Percentiles rank a stretch among this genome's conserved stretches.
Conservation (phyloP, 2,329 filamentous ascomycete genomes). For the Purpureocillium takamizusanense region DNA sequence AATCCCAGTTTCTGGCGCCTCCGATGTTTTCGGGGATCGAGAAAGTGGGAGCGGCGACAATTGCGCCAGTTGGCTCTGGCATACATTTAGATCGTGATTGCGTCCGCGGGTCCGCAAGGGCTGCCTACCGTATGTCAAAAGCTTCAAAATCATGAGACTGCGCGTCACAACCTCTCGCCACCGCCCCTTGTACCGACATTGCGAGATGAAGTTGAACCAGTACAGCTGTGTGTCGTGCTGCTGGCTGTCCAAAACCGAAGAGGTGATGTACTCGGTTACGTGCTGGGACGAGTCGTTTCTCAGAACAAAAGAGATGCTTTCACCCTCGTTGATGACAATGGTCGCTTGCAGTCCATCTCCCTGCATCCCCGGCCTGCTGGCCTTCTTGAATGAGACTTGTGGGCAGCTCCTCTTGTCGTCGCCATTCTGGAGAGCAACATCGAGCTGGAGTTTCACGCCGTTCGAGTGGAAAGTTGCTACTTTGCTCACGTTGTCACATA, state of each 20-base stretch:
- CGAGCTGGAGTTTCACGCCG: constrained; percentile 53
- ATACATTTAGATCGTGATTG: too few relatives aligned
- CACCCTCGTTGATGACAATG: constrained; percentile 54
- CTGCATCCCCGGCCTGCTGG: constrained; percentile 38
- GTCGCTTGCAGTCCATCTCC: constrained; percentile 55
- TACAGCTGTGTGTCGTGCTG: constrained; percentile 63
- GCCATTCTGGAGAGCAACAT: constrained; percentile 56
- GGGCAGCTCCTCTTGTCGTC: constrained; percentile 34
- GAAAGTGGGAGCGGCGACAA: constrained; percentile 68
- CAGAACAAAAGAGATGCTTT: constrained; percentile 60
- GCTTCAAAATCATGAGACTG: constrained; percentile 65
- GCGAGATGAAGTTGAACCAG: constrained; percentile 66
- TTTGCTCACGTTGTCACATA: constrained; percentile 38
- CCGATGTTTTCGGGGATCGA: constrained; percentile 68
- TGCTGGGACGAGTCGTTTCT: constrained; percentile 52
- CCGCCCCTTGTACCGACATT: constrained; percentile 61
- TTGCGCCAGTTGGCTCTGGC: constrained; percentile 71
- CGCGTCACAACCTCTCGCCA: constrained; percentile 65
- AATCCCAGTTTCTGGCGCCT: constrained; percentile 60
- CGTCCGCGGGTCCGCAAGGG: too few relatives aligned
- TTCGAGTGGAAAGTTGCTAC: constrained; percentile 54
- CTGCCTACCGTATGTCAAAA: constrained; percentile 53
- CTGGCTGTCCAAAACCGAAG: constrained; percentile 46
- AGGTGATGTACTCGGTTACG: constrained; percentile 49
- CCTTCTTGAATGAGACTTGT: constrained; percentile 44